These are phyloP conservation scores for Chlorociboria aeruginascens DNA, from an alignment of 495 filamentous ascomycete species.

Conservation along the genomic window DNA sequence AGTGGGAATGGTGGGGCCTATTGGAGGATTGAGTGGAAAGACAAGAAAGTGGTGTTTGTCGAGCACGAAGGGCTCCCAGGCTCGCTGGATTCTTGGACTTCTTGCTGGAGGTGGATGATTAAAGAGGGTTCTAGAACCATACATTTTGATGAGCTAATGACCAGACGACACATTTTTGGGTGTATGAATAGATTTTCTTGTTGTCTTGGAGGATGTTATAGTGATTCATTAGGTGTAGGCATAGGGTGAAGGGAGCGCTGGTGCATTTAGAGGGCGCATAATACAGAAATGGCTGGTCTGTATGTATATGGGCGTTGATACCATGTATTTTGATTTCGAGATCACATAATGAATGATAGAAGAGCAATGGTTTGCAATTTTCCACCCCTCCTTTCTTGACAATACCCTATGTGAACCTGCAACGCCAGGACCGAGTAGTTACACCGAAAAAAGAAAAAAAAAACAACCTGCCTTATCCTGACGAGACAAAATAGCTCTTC, in stretches of 20 bases:
- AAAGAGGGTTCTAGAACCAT: not conserved
- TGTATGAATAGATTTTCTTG: too few species aligned
- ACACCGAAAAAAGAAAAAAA: conserved; percentile 8
- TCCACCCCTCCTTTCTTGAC: not conserved
- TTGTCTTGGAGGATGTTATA: too few species aligned
- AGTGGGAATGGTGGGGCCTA: conserved; percentile 50
- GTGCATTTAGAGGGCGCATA: too few species aligned
- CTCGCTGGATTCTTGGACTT: conserved; percentile 14
- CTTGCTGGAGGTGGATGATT: not conserved
- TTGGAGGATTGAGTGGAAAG: conserved; percentile 61
- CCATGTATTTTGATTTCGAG: too few species aligned
- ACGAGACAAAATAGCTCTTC: not conserved
- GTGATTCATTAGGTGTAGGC: too few species aligned
- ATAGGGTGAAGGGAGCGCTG: too few species aligned
- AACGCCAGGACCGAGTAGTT: conserved; percentile 7
- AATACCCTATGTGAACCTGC: not conserved
- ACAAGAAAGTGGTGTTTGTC: conserved; percentile 74
- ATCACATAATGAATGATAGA: too few species aligned
- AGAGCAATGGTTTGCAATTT: not conserved
- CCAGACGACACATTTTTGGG: too few species aligned
- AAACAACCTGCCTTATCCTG: conserved; percentile 6
- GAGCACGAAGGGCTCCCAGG: not conserved
- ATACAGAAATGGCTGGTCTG: too few species aligned
- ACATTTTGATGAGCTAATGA: too few species aligned
- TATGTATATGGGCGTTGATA: too few species aligned